These are phyloP conservation scores for Exophiala sp. DNA, from an alignment of 2,329 filamentous ascomycete species.

Conservation along the genomic window DNA sequence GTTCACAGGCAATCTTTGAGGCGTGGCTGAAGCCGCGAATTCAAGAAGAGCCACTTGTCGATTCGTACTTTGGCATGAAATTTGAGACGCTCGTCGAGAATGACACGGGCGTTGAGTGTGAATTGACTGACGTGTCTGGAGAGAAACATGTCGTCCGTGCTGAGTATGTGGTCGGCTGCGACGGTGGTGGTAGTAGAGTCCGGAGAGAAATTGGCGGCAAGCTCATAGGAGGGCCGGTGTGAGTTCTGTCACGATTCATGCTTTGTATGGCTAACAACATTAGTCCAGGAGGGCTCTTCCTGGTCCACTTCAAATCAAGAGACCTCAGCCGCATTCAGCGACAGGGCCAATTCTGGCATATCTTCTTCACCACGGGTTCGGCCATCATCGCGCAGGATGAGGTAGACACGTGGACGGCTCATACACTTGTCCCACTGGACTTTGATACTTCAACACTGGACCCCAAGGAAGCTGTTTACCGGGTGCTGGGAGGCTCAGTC, in stretches of 20 bases:
- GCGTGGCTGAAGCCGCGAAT: conserved; percentile 33
- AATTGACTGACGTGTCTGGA: conserved; percentile 23
- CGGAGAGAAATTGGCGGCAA: conserved; percentile 27
- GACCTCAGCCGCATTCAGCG: conserved; percentile 28
- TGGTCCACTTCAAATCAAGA: conserved; percentile 35
- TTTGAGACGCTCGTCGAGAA: conserved; percentile 24
- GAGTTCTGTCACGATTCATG: conserved; percentile 6
- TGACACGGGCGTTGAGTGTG: conserved; percentile 19
- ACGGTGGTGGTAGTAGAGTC: conserved; percentile 31
- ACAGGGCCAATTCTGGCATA: conserved; percentile 35
- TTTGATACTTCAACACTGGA: conserved; percentile 23
- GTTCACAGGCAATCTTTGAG: conserved; percentile 36
- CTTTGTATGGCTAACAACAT: neutral
- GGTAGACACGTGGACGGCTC: conserved; percentile 35
- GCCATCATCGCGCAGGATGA: conserved; percentile 35
- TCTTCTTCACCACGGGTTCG: conserved; percentile 30
- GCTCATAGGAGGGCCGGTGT: conserved; percentile 31
- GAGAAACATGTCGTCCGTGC: conserved; percentile 24
- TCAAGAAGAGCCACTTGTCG: conserved; percentile 27
- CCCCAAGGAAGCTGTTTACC: conserved; percentile 27
- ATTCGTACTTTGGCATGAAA: conserved; percentile 32
- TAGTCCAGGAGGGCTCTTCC: conserved; percentile 26
- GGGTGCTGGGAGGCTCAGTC: conserved; percentile 25
- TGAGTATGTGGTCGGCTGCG: conserved; percentile 31
- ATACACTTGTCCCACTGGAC: conserved; percentile 25